Conservation (phyloP, 768 basidiomycete species). For the Ramaria sp. region DNA sequence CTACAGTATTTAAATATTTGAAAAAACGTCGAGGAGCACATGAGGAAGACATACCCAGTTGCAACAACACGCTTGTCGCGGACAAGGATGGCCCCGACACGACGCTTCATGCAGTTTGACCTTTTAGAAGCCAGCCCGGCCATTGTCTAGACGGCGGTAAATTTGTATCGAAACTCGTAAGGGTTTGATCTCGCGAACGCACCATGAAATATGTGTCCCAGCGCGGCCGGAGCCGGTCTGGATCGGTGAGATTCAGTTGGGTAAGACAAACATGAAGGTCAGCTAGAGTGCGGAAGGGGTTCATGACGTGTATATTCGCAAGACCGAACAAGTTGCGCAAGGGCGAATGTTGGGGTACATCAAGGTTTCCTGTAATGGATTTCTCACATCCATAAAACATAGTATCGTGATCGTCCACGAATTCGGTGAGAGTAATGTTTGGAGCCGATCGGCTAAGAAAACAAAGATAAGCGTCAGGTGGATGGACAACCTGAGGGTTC, state of each 20-base stretch:
- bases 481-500: conserved; percentile 16
- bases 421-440: conserved; percentile 45
- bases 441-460: conserved; percentile 1
- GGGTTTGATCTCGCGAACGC: not conserved
- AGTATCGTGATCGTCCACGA: conserved; percentile 63
- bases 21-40: not conserved
- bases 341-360: not conserved
- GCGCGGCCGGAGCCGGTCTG: conserved; percentile 68
- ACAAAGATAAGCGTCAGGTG: not conserved
- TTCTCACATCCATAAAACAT: conserved; percentile 45
- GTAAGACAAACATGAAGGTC: conserved; percentile 56
- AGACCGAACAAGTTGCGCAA: conserved; percentile 30
- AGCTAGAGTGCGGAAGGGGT: conserved; percentile 46
- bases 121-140: conserved; percentile 82
- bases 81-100: conserved; percentile 91
- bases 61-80: conserved; percentile 40
- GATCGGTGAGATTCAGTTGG: conserved; percentile 53
- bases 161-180: not conserved
- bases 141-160: conserved; percentile 45
- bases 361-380: not conserved
- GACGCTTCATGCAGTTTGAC: conserved; percentile 95
- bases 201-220: conserved; percentile 99
- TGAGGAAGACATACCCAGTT: conserved; percentile 19
- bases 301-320: conserved; percentile 50
- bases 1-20: conserved; percentile 24